A percentile compares a stretch with the other conserved stretches of the same genome.
These are phyloP conservation scores for Dalbergia oliveri DNA, from an alignment of 306 rosid species.

Conservation along the genomic window DNA sequence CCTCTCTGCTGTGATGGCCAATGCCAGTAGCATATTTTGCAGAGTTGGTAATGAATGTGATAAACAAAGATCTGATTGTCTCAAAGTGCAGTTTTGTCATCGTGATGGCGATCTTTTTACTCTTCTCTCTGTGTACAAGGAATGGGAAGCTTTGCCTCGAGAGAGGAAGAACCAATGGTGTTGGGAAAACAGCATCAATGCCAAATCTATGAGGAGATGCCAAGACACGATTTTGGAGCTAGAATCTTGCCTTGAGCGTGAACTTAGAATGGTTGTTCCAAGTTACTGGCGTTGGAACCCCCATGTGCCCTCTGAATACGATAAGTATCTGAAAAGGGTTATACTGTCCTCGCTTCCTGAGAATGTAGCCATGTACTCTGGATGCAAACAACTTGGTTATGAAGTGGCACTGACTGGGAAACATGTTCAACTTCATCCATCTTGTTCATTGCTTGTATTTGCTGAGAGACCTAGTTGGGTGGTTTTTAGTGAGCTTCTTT, in stretches of 20 bases:
- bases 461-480: constrained; percentile 93
- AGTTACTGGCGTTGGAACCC: constrained; percentile 85
- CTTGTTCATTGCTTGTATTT: constrained; percentile 84
- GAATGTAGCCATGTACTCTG: constrained; percentile 93
- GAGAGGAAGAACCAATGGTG: constrained; percentile 80
- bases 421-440: constrained; percentile 86
- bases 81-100: constrained; percentile 92
- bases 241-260: constrained; percentile 78
- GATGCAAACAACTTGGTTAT: constrained; percentile 82
- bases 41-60: constrained; percentile 84
- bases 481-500: constrained; percentile 84
- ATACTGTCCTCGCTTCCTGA: constrained; percentile 88
- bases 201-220: constrained; percentile 92
- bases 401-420: constrained; percentile 84
- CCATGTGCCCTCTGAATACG: constrained; percentile 55
- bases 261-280: constrained; percentile 63
- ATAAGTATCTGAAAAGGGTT: constrained; percentile 64
- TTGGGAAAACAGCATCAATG: constrained; percentile 96
- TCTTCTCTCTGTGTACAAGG: constrained; percentile 87
- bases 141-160: constrained; percentile 72
- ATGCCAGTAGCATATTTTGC: constrained; percentile 88
- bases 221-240: constrained; percentile 77
- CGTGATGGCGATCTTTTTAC: constrained; percentile 91
- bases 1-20: constrained; percentile 93
- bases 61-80: constrained; percentile 82